These are phyloP conservation scores for Clitopilus hobsonii DNA, from an alignment of 768 basidiomycete genomes.

Conservation along the genomic window DNA sequence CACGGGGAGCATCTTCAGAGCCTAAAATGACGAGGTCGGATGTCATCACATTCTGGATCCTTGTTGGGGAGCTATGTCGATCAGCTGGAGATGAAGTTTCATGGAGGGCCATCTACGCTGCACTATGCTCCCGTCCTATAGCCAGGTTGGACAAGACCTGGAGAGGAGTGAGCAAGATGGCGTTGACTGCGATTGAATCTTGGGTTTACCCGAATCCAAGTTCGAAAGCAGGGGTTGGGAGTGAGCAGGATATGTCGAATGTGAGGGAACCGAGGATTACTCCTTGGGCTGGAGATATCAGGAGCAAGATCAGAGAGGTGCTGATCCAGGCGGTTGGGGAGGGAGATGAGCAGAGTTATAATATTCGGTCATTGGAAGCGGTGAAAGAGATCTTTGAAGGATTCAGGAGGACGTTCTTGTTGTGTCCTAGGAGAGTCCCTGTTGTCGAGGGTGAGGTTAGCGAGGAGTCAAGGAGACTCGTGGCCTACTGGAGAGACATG, in stretches of 20 bases:
- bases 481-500: constrained; percentile 53
- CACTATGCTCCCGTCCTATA: constrained; percentile 68
- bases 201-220: constrained; percentile 51
- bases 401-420: constrained; percentile 43
- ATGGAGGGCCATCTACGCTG: constrained; percentile 70
- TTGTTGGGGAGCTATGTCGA: constrained; percentile 69
- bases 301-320: constrained; percentile 38
- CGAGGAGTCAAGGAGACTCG: constrained; percentile 45
- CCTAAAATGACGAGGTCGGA: constrained; percentile 46
- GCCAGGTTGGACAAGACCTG: constrained; percentile 77
- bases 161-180: constrained; percentile 64
- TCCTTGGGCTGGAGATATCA: constrained; percentile 67
- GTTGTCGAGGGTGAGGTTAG: constrained; percentile 32
- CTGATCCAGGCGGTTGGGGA: constrained; percentile 41
- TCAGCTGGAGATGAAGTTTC: constrained; percentile 73
- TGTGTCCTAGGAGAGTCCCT: constrained; percentile 41
- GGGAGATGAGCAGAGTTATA: constrained; percentile 38
- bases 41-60: constrained; percentile 68
- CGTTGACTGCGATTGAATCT: constrained; percentile 53
- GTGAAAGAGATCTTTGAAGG: constrained; percentile 47
- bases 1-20: not conserved
- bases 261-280: constrained; percentile 45
- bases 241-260: not conserved
- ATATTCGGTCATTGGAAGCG: constrained; percentile 31
- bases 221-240: constrained; percentile 22